Conservation (phyloP, 768 basidiomycete species). For the Scleroderma bovista region DNA sequence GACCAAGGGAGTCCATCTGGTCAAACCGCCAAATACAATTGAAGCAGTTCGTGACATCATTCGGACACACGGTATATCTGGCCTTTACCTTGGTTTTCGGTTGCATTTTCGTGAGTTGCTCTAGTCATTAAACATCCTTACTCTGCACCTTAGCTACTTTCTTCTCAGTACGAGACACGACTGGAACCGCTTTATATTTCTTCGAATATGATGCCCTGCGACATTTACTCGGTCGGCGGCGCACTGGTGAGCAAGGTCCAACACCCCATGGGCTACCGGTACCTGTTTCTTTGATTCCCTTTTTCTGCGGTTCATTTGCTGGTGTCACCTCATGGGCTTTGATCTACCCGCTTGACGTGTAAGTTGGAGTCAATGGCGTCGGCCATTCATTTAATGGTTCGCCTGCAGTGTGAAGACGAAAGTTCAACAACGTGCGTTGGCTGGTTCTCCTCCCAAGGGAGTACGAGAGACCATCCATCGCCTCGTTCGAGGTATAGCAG, state of each 20-base stretch:
- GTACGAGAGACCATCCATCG: constrained; percentile 70
- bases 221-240: constrained; percentile 72
- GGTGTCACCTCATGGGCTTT: constrained; percentile 87
- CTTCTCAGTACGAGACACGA: constrained; percentile 81
- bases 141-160: constrained; percentile 3
- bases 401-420: constrained; percentile 80
- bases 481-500: constrained; percentile 65
- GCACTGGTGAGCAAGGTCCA: constrained; percentile 74
- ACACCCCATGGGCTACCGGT: constrained; percentile 87
- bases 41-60: constrained; percentile 80
- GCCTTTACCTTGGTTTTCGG: constrained; percentile 78
- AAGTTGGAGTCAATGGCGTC: constrained; percentile 24
- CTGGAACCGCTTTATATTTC: constrained; percentile 89
- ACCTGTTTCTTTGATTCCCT: constrained; percentile 73
- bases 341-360: constrained; percentile 95
- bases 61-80: constrained; percentile 51
- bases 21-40: constrained; percentile 72
- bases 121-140: background rate
- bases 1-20: constrained; percentile 63
- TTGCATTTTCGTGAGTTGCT: constrained; percentile 72
- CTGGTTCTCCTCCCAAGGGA: constrained; percentile 68
- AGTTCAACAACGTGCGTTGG: constrained; percentile 87
- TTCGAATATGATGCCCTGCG: constrained; percentile 92
- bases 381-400: constrained; percentile 5
- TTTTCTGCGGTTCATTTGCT: constrained; percentile 85